Evolutionary conservation across 1,284 basidiomycete species (phyloP).

Genomic region (Spongispora temasekensis): DNA sequence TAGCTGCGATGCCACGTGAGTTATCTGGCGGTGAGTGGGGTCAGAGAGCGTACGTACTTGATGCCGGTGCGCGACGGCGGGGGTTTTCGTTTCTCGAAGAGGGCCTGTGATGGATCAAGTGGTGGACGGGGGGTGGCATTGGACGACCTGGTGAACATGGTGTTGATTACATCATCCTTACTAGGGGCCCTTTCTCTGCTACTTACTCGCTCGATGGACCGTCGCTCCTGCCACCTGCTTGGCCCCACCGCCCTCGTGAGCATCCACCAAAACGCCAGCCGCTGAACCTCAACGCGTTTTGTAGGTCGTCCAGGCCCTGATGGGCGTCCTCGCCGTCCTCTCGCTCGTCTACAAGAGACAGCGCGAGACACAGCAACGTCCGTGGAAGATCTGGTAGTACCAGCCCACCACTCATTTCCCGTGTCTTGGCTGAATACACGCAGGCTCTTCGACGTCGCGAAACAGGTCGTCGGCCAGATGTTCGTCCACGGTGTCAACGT

Average conservation of each 20-base stretch:
- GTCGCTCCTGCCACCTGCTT: conserved; percentile 60
- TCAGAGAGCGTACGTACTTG: conserved; percentile 40
- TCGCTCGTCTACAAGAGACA: conserved; percentile 90
- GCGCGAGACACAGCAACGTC: conserved; percentile 80
- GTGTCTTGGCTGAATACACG: conserved; percentile 2
- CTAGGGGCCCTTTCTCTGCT: too few relatives aligned
- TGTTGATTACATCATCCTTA: too few relatives aligned
- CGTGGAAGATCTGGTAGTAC: conserved; percentile 89
- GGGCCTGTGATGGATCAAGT: conserved; percentile 47
- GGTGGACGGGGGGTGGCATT: too few relatives aligned
- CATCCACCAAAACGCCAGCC: conserved; percentile 17
- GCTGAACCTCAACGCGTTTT: neutral
- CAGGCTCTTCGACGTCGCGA: conserved; percentile 87
- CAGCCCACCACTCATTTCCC: neutral
- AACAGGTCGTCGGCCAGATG: conserved; percentile 91
- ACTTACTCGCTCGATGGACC: conserved; percentile 58
- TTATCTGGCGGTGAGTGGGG: neutral
- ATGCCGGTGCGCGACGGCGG: conserved; percentile 40
- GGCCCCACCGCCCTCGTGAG: conserved; percentile 68
- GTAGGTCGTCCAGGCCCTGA: conserved; percentile 76
- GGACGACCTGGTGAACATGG: too few relatives aligned
- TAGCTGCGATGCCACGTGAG: conserved; percentile 43
- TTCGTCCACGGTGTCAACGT: conserved; percentile 90
- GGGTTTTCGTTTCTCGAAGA: conserved; percentile 53
- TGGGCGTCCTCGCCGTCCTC: conserved; percentile 86